Conservation (phyloP, 1,139 yeast species). For the Kluyveromyces sp. region DNA sequence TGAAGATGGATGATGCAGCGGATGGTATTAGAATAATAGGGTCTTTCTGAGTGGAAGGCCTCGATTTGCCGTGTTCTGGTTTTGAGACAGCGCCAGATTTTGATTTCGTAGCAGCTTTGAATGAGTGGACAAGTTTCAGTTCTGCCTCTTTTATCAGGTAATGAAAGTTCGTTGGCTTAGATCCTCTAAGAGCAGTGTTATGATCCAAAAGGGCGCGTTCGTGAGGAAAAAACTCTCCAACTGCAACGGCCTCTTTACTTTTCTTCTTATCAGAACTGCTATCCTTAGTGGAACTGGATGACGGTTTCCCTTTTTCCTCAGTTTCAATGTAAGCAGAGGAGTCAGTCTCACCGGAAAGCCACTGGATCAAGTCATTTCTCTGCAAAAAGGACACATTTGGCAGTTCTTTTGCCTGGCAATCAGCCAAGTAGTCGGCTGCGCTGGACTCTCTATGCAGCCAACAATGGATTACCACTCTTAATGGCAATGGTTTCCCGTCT, state of each 20-base stretch:
- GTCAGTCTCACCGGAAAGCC: conserved; percentile 66
- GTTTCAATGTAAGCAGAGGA: conserved; percentile 45
- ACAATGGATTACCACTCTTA: conserved; percentile 66
- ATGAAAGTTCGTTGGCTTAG: conserved; percentile 65
- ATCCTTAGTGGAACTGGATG: conserved; percentile 11
- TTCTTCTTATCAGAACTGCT: conserved; percentile 5
- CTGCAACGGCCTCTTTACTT: conserved; percentile 25
- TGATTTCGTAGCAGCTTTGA: conserved; percentile 35
- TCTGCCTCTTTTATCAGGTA: conserved; percentile 69
- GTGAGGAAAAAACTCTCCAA: conserved; percentile 49
- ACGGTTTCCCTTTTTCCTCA: conserved; percentile 11
- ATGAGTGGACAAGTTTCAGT: conserved; percentile 49
- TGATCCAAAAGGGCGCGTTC: conserved; percentile 73
- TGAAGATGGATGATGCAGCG: conserved; percentile 82
- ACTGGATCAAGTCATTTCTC: conserved; percentile 74
- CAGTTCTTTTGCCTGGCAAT: conserved; percentile 58
- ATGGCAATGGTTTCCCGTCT: conserved; percentile 45
- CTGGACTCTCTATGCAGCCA: conserved; percentile 72
- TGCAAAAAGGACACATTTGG: conserved; percentile 77
- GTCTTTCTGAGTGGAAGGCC: conserved; percentile 41
- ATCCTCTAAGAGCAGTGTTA: conserved; percentile 72
- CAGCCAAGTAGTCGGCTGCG: conserved; percentile 75
- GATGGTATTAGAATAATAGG: conserved; percentile 95
- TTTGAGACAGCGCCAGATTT: conserved; percentile 21
- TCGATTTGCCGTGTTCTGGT: conserved; percentile 18